phyloP scores from a whole-genome alignment of 805 yeast genomes.

The Scheffersomyces coipomensis region DNA sequence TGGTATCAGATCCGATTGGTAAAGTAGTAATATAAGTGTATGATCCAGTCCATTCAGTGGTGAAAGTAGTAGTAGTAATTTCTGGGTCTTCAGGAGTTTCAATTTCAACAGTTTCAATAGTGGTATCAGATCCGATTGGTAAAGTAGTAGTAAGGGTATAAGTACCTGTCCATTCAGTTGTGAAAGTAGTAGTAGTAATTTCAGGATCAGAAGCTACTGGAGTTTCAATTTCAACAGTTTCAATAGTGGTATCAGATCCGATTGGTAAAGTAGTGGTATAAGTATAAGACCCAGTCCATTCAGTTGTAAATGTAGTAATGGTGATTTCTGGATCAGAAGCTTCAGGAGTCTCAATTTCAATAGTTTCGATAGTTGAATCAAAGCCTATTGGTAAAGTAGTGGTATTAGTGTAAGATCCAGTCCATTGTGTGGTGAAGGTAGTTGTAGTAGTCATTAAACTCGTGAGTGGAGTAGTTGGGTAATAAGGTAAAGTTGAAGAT shows the following conservation, averaged over 20 bases:
- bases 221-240: not conserved
- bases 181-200: not conserved
- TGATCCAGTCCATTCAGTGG: slow-evolving; percentile 2
- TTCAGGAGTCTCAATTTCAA: slow-evolving; percentile 1
- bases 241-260: not conserved
- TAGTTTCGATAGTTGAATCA: not conserved
- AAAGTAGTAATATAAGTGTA: not conserved
- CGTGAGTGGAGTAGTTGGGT: not conserved
- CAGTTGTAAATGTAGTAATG: slow-evolving; percentile 2
- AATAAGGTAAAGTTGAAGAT: too few relatives aligned
- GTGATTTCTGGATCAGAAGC: not conserved
- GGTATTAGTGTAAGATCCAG: not conserved
- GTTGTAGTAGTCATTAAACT: not conserved
- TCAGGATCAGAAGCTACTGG: not conserved
- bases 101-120: not conserved
- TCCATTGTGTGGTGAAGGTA: not conserved
- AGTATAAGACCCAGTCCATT: not conserved
- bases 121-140: not conserved
- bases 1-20: slow-evolving; percentile 2
- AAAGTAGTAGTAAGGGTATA: not conserved
- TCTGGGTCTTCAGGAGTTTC: slow-evolving; percentile 1
- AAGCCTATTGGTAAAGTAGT: not conserved
- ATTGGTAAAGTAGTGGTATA: slow-evolving; percentile 2
- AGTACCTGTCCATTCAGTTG: not conserved
- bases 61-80: slow-evolving; percentile 1